Conservation (phyloP, 164 flowering plant species). For the Akebia trifoliata region DNA sequence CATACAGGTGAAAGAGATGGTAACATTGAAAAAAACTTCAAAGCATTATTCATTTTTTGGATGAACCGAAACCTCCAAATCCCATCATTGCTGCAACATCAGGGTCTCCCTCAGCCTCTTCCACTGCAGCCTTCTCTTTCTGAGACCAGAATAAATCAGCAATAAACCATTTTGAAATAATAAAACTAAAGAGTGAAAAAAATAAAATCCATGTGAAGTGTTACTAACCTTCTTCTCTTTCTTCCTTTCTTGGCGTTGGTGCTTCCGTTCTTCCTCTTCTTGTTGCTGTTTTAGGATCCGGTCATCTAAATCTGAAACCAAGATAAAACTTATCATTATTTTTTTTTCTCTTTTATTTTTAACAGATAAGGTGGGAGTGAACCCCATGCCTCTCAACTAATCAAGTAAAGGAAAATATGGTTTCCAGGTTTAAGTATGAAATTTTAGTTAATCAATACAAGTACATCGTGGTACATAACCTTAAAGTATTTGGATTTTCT, state of each 20-base stretch:
- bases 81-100: conserved; percentile 98
- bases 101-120: conserved; percentile 76
- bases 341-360: background rate
- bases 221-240: conserved; percentile 96
- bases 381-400: too few relatives aligned
- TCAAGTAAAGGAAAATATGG: too few relatives aligned
- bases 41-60: conserved; percentile 45
- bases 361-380: too few relatives aligned
- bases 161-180: conserved; percentile 1
- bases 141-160: conserved; percentile 20
- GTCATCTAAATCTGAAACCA: conserved; percentile 71
- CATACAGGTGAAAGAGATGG: too few relatives aligned
- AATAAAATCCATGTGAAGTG: too few relatives aligned
- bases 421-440: background rate
- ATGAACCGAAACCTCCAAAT: conserved; percentile 81
- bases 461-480: too few relatives aligned
- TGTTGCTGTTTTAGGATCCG: conserved; percentile 79
- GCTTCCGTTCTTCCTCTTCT: conserved; percentile 92
- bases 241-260: conserved; percentile 78
- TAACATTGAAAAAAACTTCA: too few relatives aligned
- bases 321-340: background rate
- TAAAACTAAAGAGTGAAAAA: too few relatives aligned
- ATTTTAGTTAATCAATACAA: too few relatives aligned
- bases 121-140: conserved; percentile 76
- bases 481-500: too few relatives aligned